A percentile compares a stretch with the other conserved stretches of the same genome.
These are phyloP conservation scores for Discostella stelligera DNA, from an alignment of 352 stramenopile species.

Conservation along the genomic window DNA sequence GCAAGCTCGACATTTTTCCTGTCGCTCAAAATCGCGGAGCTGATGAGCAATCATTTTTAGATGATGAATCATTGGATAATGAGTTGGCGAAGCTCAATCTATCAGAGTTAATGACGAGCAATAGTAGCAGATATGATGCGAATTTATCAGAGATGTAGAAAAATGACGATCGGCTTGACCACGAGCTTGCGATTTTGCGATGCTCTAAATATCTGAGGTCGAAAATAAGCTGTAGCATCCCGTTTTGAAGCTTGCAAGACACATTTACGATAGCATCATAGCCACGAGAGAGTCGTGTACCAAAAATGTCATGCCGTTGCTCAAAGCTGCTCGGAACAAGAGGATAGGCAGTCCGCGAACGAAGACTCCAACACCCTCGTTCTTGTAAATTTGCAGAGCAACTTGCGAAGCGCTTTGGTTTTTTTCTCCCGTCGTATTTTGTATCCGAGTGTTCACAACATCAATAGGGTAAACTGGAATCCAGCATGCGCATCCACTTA, in stretches of 20 bases:
- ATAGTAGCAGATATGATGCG: neutral
- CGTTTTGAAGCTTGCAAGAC: neutral
- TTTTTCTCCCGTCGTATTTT: slow-evolving; percentile 40
- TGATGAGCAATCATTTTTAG: slow-evolving; percentile 1
- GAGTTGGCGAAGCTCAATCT: slow-evolving; percentile 6
- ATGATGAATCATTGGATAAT: slow-evolving; percentile 7
- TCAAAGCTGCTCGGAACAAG: slow-evolving; percentile 68
- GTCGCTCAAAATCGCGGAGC: slow-evolving; percentile 12
- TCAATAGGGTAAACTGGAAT: slow-evolving; percentile 75
- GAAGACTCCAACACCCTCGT: slow-evolving; percentile 61
- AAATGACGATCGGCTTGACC: neutral
- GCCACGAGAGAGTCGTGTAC: slow-evolving; percentile 63
- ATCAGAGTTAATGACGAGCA: neutral
- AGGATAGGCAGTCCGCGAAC: slow-evolving; percentile 67
- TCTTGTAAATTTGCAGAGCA: slow-evolving; percentile 53
- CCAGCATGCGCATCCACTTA: slow-evolving; percentile 60
- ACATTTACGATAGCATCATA: neutral
- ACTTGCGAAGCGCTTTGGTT: slow-evolving; percentile 29
- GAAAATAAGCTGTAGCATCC: neutral
- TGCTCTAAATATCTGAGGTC: neutral
- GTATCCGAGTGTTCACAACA: slow-evolving; percentile 59
- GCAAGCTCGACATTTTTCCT: slow-evolving; percentile 37
- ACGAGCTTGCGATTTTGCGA: neutral
- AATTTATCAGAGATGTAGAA: neutral
- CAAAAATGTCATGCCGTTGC: slow-evolving; percentile 76